Evolutionary conservation across 2,329 filamentous ascomycete genomes (phyloP).

Genomic region (Alternaria panax): DNA sequence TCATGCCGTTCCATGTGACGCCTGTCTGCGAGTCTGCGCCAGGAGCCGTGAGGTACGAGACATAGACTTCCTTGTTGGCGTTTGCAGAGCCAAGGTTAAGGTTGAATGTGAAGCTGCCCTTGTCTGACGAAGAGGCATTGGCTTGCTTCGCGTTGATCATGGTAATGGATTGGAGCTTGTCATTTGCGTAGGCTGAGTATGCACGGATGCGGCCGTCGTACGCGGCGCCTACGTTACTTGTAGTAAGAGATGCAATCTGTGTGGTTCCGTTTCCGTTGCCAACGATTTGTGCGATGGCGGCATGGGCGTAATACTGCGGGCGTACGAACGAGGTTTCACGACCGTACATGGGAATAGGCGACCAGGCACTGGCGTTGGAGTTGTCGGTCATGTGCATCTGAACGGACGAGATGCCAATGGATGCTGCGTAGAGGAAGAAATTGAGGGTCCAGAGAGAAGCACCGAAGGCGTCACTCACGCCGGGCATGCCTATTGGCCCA

Average conservation of each 20-base stretch:
- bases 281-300: slow-evolving; percentile 60
- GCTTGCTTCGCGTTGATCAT: slow-evolving; percentile 57
- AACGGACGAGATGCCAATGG: slow-evolving; percentile 57
- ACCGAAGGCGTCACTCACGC: slow-evolving; percentile 59
- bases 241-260: slow-evolving; percentile 50
- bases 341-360: slow-evolving; percentile 53
- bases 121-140: slow-evolving; percentile 50
- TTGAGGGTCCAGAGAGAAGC: slow-evolving; percentile 62
- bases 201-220: slow-evolving; percentile 55
- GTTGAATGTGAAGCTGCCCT: slow-evolving; percentile 52
- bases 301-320: slow-evolving; percentile 60
- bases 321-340: slow-evolving; percentile 55
- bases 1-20: slow-evolving; percentile 59
- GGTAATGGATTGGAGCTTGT: slow-evolving; percentile 52
- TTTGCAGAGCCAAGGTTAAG: slow-evolving; percentile 52
- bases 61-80: slow-evolving; percentile 54
- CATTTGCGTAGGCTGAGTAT: slow-evolving; percentile 57
- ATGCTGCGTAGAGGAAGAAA: slow-evolving; percentile 60
- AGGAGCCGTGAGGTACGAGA: slow-evolving; percentile 57
- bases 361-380: slow-evolving; percentile 60
- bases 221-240: slow-evolving; percentile 38
- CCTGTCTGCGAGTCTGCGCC: slow-evolving; percentile 55
- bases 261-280: slow-evolving; percentile 57
- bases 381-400: slow-evolving; percentile 64
- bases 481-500: slow-evolving; percentile 57